A percentile compares a stretch with the other conserved stretches of the same genome.
Conservation (phyloP, 139 green algal species). For the Chlorella sorokiniana region DNA sequence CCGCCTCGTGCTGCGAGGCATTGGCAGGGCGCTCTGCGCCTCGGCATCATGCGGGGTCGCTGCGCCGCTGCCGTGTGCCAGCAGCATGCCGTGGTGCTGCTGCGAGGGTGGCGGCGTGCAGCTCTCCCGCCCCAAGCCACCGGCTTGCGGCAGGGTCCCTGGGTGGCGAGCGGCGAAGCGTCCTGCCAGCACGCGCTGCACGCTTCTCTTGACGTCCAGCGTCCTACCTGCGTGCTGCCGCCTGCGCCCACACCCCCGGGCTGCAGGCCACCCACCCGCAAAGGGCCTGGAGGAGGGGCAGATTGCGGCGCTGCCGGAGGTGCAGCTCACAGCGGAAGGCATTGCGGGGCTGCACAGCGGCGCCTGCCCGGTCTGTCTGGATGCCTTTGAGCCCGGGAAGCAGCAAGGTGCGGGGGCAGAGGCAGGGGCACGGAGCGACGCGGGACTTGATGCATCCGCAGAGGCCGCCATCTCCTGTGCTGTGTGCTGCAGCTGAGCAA, state of each 20-base stretch:
- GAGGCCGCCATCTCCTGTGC: too few relatives aligned
- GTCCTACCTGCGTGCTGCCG: not conserved
- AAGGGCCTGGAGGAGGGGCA: not conserved
- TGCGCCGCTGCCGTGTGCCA: too few relatives aligned
- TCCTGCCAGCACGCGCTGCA: too few relatives aligned
- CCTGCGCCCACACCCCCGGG: not conserved
- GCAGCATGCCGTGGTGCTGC: not conserved
- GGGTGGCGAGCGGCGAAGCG: too few relatives aligned
- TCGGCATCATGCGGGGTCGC: too few relatives aligned
- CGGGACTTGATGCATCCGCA: too few relatives aligned
- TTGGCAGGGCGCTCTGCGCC: not conserved
- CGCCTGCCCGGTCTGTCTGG: not conserved
- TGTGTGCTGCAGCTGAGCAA: too few relatives aligned
- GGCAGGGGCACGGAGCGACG: too few relatives aligned
- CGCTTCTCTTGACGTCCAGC: too few relatives aligned
- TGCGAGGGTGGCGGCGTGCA: too few relatives aligned
- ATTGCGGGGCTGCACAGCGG: not conserved
- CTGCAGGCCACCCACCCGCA: not conserved
- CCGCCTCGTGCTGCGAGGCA: not conserved
- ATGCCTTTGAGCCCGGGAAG: not conserved
- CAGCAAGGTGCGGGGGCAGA: conserved; percentile 10
- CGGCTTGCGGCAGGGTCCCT: too few relatives aligned
- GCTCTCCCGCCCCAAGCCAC: too few relatives aligned
- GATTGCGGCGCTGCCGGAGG: not conserved
- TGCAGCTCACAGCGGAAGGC: not conserved